These are phyloP conservation scores for Diaporthe helianthi DNA, from an alignment of 2,329 filamentous ascomycete species.

Conservation along the genomic window DNA sequence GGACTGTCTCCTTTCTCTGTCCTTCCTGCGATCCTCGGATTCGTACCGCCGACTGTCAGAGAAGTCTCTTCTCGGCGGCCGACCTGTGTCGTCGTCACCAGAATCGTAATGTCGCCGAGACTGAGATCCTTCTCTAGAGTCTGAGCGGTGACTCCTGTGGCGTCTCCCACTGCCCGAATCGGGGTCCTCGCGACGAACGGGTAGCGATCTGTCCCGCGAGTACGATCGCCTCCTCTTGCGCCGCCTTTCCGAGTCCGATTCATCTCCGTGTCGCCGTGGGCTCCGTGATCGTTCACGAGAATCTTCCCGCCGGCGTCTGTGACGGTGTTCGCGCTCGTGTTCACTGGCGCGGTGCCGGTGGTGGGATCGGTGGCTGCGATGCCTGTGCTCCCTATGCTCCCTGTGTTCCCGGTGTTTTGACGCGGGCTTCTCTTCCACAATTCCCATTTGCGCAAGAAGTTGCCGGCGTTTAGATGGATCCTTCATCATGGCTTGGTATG, in stretches of 20 bases:
- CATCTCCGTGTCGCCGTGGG: slow-evolving; percentile 47
- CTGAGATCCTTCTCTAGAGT: slow-evolving; percentile 51
- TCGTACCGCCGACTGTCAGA: slow-evolving; percentile 27
- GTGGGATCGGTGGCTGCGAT: slow-evolving; percentile 50
- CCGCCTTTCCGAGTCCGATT: slow-evolving; percentile 49
- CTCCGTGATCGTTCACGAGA: slow-evolving; percentile 54
- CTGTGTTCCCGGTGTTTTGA: slow-evolving; percentile 39
- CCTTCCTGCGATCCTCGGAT: slow-evolving; percentile 12
- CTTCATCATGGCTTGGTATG: slow-evolving; percentile 81
- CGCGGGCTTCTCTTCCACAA: slow-evolving; percentile 53
- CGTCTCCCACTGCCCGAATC: slow-evolving; percentile 50
- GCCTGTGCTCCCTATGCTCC: slow-evolving; percentile 52
- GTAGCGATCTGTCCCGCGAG: slow-evolving; percentile 52
- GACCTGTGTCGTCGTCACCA: slow-evolving; percentile 41
- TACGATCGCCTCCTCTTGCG: slow-evolving; percentile 53
- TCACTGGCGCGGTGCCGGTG: slow-evolving; percentile 54
- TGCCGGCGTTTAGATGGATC: slow-evolving; percentile 73
- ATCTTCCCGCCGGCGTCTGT: slow-evolving; percentile 52
- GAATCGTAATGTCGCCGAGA: slow-evolving; percentile 46
- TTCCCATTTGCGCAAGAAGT: slow-evolving; percentile 69
- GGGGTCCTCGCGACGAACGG: slow-evolving; percentile 53
- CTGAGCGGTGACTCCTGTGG: slow-evolving; percentile 52
- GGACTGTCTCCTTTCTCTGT: slow-evolving; percentile 15
- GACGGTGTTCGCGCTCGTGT: slow-evolving; percentile 48
- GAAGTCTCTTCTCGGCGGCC: slow-evolving; percentile 36